Conservation (phyloP, 805 yeast species). For the Teunomyces tritomae region DNA sequence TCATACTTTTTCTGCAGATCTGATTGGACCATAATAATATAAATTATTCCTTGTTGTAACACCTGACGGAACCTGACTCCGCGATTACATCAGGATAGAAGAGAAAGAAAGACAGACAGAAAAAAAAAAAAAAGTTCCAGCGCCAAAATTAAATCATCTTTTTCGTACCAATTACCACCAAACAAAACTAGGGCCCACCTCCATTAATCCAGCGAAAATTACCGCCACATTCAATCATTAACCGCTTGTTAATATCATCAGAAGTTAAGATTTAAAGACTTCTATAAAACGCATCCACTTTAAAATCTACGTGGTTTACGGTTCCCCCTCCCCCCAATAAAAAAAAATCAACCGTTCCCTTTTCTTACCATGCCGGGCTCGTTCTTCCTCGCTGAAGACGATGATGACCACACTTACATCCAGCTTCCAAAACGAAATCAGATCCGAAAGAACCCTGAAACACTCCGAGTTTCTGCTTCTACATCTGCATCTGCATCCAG, state of each 20-base stretch:
- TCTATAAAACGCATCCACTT: no score
- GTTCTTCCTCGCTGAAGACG: constrained; percentile 9
- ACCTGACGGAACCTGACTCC: not conserved
- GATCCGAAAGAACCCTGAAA: not conserved
- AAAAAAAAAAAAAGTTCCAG: not conserved
- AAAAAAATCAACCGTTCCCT: not conserved
- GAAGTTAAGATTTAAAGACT: no score
- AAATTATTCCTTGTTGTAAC: no score
- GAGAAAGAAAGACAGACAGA: no score
- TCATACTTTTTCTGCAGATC: no score
- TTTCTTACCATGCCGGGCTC: constrained; percentile 5
- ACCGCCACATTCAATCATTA: no score
- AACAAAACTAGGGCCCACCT: no score
- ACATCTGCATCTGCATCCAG: not conserved
- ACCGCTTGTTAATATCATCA: no score
- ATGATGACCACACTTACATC: constrained; percentile 4
- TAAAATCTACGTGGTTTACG: no score
- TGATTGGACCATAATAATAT: no score
- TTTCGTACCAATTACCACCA: not conserved
- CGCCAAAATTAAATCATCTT: not conserved
- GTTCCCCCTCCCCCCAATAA: no score
- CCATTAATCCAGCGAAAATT: no score
- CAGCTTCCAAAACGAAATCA: constrained; percentile 6
- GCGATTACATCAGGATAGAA: not conserved
- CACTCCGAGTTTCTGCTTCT: not conserved